A percentile compares a stretch with the other conserved stretches of the same genome.
phyloP scores from a whole-genome alignment of 2,329 filamentous ascomycete species.

The Raffaelea deltoideospora region DNA sequence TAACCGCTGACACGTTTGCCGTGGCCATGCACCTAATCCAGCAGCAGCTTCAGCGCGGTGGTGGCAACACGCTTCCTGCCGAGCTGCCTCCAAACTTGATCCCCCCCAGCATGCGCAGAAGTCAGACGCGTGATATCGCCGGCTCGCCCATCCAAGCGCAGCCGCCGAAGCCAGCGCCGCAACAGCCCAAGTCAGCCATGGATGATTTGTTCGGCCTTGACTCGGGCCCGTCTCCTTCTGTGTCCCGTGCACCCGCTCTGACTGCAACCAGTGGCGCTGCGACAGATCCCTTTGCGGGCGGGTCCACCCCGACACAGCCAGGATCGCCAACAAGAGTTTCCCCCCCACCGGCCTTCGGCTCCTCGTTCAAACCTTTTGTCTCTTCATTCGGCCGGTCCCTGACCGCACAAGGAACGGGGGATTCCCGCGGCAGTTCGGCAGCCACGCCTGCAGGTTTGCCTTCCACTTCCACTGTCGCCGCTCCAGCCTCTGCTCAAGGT shows the following conservation, averaged over 20 bases:
- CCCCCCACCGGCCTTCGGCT: slow-evolving; percentile 30
- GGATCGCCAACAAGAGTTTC: slow-evolving; percentile 36
- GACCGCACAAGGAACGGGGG: slow-evolving; percentile 61
- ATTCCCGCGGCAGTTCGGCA: slow-evolving; percentile 28
- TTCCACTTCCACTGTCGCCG: background rate
- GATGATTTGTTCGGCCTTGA: slow-evolving; percentile 93
- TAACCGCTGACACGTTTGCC: slow-evolving; percentile 83
- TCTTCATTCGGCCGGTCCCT: slow-evolving; percentile 83
- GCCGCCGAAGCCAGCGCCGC: slow-evolving; percentile 19
- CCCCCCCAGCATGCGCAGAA: slow-evolving; percentile 76
- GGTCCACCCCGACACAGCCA: slow-evolving; percentile 28
- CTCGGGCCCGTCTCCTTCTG: slow-evolving; percentile 36
- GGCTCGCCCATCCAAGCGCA: no score
- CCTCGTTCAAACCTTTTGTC: slow-evolving; percentile 71
- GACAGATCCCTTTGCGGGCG: slow-evolving; percentile 47
- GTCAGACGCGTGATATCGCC: no score
- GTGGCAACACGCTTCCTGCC: slow-evolving; percentile 47
- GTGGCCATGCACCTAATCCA: slow-evolving; percentile 96
- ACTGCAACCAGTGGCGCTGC: slow-evolving; percentile 3
- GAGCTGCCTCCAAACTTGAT: slow-evolving; percentile 69
- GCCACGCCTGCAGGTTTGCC: slow-evolving; percentile 15
- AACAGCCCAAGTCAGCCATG: slow-evolving; percentile 49
- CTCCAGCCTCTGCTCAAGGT: slow-evolving; percentile 34
- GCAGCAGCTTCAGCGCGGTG: slow-evolving; percentile 62
- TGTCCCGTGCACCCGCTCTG: slow-evolving; percentile 21